A percentile compares a stretch with the other conserved stretches of the same genome.
Conservation (phyloP, 768 basidiomycete species). For the Dendrothele bispora region DNA sequence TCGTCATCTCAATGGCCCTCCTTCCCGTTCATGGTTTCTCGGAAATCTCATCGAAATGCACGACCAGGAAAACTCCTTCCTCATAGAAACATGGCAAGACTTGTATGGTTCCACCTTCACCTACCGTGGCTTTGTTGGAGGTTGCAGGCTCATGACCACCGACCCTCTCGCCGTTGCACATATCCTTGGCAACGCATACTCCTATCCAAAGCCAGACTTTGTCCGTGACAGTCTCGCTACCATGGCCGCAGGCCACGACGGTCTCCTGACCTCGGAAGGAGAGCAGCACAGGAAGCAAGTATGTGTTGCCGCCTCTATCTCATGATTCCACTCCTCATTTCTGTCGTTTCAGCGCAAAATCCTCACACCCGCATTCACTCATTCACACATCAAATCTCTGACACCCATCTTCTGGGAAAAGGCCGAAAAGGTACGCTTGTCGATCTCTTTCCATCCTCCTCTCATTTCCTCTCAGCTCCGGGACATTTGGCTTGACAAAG, state of each 20-base stretch:
- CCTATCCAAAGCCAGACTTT: slow-evolving; percentile 64
- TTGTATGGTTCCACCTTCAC: slow-evolving; percentile 49
- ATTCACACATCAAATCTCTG: slow-evolving; percentile 46
- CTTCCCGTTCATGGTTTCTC: slow-evolving; percentile 45
- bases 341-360: slow-evolving; percentile 42
- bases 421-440: slow-evolving; percentile 25
- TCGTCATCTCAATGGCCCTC: slow-evolving; percentile 45
- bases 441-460: no score
- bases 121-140: slow-evolving; percentile 53
- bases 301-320: slow-evolving; percentile 12
- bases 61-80: slow-evolving; percentile 56
- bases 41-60: slow-evolving; percentile 55
- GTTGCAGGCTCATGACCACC: slow-evolving; percentile 54
- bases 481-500: slow-evolving; percentile 39
- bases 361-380: slow-evolving; percentile 52
- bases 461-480: slow-evolving; percentile 39
- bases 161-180: slow-evolving; percentile 59
- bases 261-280: slow-evolving; percentile 54
- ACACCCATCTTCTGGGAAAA: slow-evolving; percentile 61
- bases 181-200: slow-evolving; percentile 55
- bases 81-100: slow-evolving; percentile 45
- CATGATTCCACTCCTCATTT: slow-evolving; percentile 4
- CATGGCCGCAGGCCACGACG: slow-evolving; percentile 51
- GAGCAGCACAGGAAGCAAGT: slow-evolving; percentile 55
- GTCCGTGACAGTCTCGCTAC: slow-evolving; percentile 48